Evolutionary conservation across 2,329 filamentous ascomycete genomes (phyloP).

Genomic region (Ophiostoma sp.): DNA sequence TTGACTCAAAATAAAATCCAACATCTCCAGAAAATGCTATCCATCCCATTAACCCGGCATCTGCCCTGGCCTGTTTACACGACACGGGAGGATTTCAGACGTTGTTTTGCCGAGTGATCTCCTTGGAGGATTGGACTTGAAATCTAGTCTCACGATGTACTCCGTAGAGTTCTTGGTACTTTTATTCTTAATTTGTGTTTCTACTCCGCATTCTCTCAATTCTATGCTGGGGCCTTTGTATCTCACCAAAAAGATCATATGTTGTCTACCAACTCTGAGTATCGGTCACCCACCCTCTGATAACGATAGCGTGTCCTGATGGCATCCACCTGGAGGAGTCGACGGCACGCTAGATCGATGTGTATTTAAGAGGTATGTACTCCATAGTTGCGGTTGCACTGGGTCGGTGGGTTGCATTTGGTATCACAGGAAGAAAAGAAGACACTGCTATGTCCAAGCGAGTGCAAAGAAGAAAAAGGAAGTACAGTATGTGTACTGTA

Average conservation of each 20-base stretch:
- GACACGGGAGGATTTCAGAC: conserved; percentile 3
- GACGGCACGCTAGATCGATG: conserved; percentile 5
- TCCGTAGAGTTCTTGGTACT: not conserved
- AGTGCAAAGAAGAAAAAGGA: not conserved
- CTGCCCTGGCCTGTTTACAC: not conserved
- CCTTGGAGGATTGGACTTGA: not conserved
- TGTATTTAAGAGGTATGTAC: not conserved
- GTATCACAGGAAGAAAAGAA: not conserved
- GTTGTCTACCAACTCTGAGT: not conserved
- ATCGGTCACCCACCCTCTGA: not conserved
- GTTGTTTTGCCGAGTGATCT: conserved; percentile 9
- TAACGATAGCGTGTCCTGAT: not conserved
- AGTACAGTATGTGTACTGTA: too few relatives aligned
- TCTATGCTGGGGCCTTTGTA: not conserved
- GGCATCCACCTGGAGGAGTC: not conserved
- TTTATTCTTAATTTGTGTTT: not conserved
- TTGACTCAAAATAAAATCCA: not conserved
- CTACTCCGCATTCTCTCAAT: not conserved
- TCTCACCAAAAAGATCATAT: not conserved
- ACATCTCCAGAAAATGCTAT: not conserved
- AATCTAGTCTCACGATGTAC: not conserved
- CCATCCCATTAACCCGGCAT: not conserved
- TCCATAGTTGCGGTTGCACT: not conserved
- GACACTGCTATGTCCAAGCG: not conserved
- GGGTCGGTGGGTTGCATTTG: not conserved